Evolutionary conservation across 352 stramenopile species (phyloP), one percentile per base, ranked within the genome.

Genomic region (Phytophthora chlamydospora): DNA sequence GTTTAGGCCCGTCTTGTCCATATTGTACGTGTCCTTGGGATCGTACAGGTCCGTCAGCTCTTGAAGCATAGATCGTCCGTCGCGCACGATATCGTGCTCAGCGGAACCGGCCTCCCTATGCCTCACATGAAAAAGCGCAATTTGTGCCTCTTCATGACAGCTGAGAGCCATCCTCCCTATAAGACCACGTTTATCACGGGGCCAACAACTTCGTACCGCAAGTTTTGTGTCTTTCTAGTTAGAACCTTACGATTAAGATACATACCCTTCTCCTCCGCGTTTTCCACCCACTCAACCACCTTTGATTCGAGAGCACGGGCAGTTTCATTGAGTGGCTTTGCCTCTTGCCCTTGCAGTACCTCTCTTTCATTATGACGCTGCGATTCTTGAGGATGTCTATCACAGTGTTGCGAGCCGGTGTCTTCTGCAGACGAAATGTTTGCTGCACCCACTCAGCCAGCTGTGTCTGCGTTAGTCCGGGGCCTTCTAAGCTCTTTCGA

Each of bases 21-120:
- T 44, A n/a, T 50, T 55, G 31, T 39, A 63, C 17, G 33, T 36
- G 38, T 63, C 43, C 4, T 27, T 27, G 13, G 35, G 33, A 4
- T 41, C 24, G n/a, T 62, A 53, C 16, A 53, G 9, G 31, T 53
- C 43, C 13, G 35, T 57, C 0, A 63, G 1, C 17, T 55, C 45
- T 19, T 51, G 55, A 3, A 51, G 4, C 3, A 4, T 4, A 9
- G 21, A n/a, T 2, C 16, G 33, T 3, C 33, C 32, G 19, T 54
- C 11, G 0, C 7, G 34, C 12, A 45, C 47, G 2, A 11, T 36
- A 29, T 55, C 7, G 3, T n/a, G n/a, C 6, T 39, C 29, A 40
- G 47, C 47, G 1, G 47, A 36, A 0, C 34, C 47, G 6, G 19
- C 47, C 24, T 45, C 34, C 0, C 33, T 32, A 16, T 51, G 33